These are phyloP conservation scores for Candolleomyces efflorescens DNA, from an alignment of 768 basidiomycete species.

Conservation along the genomic window DNA sequence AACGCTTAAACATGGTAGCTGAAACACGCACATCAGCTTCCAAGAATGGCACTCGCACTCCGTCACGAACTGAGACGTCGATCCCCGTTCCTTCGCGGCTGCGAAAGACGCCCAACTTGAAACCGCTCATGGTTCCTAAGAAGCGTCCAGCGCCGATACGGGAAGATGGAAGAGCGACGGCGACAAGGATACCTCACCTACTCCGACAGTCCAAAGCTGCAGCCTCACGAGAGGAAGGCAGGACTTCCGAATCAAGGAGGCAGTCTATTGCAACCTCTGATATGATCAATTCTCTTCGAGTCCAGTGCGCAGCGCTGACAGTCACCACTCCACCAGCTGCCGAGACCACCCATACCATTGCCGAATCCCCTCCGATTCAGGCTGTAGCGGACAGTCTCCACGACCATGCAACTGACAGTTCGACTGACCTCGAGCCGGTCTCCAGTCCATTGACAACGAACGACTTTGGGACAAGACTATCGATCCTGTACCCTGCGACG, in stretches of 20 bases:
- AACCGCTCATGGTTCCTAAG: too few relatives aligned
- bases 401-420: too few relatives aligned
- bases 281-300: conserved; percentile 8
- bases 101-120: too few relatives aligned
- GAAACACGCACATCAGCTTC: too few relatives aligned
- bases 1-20: too few relatives aligned
- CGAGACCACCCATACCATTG: background rate
- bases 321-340: background rate
- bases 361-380: background rate
- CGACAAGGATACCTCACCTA: background rate
- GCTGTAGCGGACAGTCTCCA: too few relatives aligned
- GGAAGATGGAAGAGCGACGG: too few relatives aligned
- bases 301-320: conserved; percentile 4
- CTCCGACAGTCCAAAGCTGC: background rate
- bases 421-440: background rate
- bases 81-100: too few relatives aligned
- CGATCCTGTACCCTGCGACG: background rate
- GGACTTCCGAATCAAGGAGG: background rate
- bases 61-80: too few relatives aligned
- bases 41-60: too few relatives aligned
- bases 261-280: conserved; percentile 6
- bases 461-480: background rate
- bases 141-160: too few relatives aligned
- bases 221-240: background rate
- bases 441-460: background rate